Base-by-base conservation (phyloP, 2,329 filamentous ascomycete species). In the Venturia pyrina region DNA sequence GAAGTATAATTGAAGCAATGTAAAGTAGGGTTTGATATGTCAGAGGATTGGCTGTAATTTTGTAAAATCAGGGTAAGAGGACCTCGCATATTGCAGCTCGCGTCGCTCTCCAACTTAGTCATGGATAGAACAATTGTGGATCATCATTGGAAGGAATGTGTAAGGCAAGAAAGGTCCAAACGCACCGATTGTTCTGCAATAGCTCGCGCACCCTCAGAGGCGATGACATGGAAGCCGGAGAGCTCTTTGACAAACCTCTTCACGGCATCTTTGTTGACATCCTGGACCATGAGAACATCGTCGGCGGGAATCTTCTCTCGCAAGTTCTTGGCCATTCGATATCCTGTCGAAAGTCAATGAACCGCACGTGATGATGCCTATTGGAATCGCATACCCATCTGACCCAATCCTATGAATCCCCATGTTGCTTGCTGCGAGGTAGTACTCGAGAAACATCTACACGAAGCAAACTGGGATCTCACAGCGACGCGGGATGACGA, bases 41-140 rank as follows among this genome's bases (percentile, higher is more conserved):
- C 86, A 89, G 87, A 88, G 85, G 87, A 89, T 89, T 89, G 87
- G 87, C 86, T 89, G 82, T 86, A 79, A 79, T 80, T 76, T 79
- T 76, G 77, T 77, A 73, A 74, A 88, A 89, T 88, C 86, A 89
- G 73, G 75, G 72, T 67, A 81, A 80, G 81, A 80, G 77, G 75
- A 75, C 24, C 32, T 34, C 66, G 32, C 40, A 62, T 46, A 80
- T 80, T 75, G 77, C 80, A 77, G 77, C 79, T 59, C 53, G 53
- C 53, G 53, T 59, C 53, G 19, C 53, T 78, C 77, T 83, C 85
- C 85, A 87, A 89, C 86, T 89, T 89, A 88, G 86, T 89, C 86
- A 89, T 87, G 80, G 77, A 82, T 80, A 78, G 79, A 79, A 80
- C 71, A 74, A 74, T 75, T 59, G 70, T 69, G 69, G 72, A 73